These are phyloP conservation scores for Cladosporium sp. DNA, from an alignment of 2,329 filamentous ascomycete species.

Conservation along the genomic window DNA sequence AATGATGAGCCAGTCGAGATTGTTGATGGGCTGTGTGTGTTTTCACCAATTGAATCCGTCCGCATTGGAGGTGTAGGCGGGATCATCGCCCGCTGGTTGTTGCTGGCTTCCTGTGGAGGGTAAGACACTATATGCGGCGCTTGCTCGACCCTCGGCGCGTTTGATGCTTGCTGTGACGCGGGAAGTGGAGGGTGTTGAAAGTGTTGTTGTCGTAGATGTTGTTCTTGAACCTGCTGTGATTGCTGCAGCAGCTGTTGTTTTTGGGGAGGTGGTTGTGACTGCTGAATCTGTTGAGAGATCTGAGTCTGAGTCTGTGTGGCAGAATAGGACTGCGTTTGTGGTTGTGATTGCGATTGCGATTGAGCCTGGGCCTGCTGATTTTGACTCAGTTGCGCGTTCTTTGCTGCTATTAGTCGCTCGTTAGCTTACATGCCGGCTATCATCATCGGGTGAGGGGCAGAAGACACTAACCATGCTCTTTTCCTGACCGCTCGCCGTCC, in stretches of 20 bases:
- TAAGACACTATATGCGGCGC: constrained; percentile 32
- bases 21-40: constrained; percentile 63
- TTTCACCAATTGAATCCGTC: constrained; percentile 73
- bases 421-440: constrained; percentile 8
- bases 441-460: background rate
- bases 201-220: constrained; percentile 25
- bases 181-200: constrained; percentile 20
- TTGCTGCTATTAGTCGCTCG: constrained; percentile 4
- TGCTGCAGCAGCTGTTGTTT: no score
- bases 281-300: constrained; percentile 11
- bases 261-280: constrained; percentile 19
- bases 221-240: no score
- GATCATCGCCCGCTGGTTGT: constrained; percentile 54
- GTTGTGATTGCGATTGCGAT: constrained; percentile 17
- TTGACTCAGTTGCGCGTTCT: constrained; percentile 9
- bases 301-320: background rate
- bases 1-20: constrained; percentile 54
- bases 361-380: constrained; percentile 2
- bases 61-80: constrained; percentile 87
- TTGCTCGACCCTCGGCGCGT: background rate
- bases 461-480: constrained; percentile 34
- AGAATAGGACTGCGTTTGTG: background rate
- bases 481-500: constrained; percentile 60
- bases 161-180: constrained; percentile 15
- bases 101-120: constrained; percentile 33